Evolutionary conservation across 768 basidiomycete species (phyloP).

Genomic region (Serpula lacrymans): DNA sequence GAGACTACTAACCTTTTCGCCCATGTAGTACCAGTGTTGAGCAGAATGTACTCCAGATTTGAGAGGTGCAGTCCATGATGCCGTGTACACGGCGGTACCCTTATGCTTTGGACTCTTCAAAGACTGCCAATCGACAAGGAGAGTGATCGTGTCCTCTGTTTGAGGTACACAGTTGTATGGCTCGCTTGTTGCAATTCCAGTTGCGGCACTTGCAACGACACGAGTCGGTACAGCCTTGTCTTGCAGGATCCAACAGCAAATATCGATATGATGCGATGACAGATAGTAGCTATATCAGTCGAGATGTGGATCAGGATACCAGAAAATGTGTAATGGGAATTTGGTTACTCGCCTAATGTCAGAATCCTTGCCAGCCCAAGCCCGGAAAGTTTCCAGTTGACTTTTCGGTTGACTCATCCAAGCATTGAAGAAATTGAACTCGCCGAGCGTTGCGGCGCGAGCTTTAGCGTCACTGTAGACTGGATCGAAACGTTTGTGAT

Average conservation of each 20-base stretch:
- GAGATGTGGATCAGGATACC: constrained; percentile 8
- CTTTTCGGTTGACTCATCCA: constrained; percentile 99
- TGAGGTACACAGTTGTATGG: constrained; percentile 83
- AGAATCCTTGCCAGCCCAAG: constrained; percentile 93
- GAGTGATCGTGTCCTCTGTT: constrained; percentile 94
- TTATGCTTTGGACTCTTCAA: constrained; percentile 67
- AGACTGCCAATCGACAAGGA: constrained; percentile 92
- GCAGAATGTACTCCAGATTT: constrained; percentile 87
- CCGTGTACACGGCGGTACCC: constrained; percentile 90
- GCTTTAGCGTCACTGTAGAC: constrained; percentile 89
- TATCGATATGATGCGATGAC: constrained; percentile 92
- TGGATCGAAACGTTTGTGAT: constrained; percentile 90
- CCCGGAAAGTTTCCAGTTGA: constrained; percentile 91
- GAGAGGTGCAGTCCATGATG: constrained; percentile 91
- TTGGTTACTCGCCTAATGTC: constrained; percentile 66
- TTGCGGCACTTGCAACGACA: constrained; percentile 87
- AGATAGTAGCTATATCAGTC: constrained; percentile 75
- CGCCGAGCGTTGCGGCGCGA: constrained; percentile 70
- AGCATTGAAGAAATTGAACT: constrained; percentile 93
- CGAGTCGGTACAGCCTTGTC: constrained; percentile 74
- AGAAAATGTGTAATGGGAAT: background rate
- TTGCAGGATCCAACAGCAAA: constrained; percentile 82
- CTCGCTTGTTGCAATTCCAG: constrained; percentile 86
- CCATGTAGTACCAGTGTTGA: constrained; percentile 96
- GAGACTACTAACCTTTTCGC: constrained; percentile 60